Evolutionary conservation across 805 yeast species (phyloP).

Genomic region (Hanseniaspora jakobsenii): DNA sequence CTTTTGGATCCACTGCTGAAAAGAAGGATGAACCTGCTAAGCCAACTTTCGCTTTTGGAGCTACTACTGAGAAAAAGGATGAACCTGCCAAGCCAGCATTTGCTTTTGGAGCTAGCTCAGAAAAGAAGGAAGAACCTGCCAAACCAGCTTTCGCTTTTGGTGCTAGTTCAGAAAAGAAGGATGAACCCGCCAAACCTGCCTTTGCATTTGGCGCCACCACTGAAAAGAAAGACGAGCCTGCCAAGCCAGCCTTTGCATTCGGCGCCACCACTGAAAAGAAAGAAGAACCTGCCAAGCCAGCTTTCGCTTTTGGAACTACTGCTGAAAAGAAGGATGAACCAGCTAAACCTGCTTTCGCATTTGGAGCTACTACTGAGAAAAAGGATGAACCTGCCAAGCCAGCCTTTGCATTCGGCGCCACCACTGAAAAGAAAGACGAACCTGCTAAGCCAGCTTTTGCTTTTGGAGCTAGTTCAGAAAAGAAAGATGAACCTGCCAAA

Average conservation of each 20-base stretch:
- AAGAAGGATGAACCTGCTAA: no score
- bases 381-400: no score
- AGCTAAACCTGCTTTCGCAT: constrained; percentile 8
- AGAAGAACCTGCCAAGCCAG: constrained; percentile 14
- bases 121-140: constrained; percentile 1
- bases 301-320: not conserved
- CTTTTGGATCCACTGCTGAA: no score
- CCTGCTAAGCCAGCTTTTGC: constrained; percentile 16
- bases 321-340: constrained; percentile 2
- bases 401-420: not conserved
- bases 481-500: constrained; percentile 10
- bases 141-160: constrained; percentile 18
- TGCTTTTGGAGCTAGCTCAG: constrained; percentile 17
- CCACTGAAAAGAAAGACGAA: not conserved
- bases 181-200: constrained; percentile 14
- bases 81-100: constrained; percentile 16
- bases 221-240: constrained; percentile 5
- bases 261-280: constrained; percentile 18
- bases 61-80: not conserved
- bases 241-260: constrained; percentile 20
- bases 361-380: not conserved
- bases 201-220: not conserved
- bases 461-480: constrained; percentile 17
- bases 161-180: constrained; percentile 14
- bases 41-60: not conserved